Percentiles rank a stretch among this genome's conserved stretches.
Evolutionary conservation across 306 rosid species (phyloP).

Genomic region (Cucurbita ficifolia): DNA sequence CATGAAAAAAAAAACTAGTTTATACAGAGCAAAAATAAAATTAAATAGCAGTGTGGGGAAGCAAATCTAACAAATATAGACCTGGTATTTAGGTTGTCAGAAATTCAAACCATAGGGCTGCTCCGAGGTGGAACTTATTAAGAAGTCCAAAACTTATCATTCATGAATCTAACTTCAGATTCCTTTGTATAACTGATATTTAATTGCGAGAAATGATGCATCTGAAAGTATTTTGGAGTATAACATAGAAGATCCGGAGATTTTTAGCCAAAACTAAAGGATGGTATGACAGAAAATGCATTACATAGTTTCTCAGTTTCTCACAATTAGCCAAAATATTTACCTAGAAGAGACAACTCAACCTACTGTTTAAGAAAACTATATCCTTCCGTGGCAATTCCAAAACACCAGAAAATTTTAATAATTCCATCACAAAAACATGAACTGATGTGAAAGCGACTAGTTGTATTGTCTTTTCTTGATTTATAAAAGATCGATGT

Average conservation of each 20-base stretch:
- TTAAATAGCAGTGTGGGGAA: background rate
- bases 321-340: background rate
- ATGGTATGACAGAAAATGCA: background rate
- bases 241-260: background rate
- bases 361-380: background rate
- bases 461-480: background rate
- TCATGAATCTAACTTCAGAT: background rate
- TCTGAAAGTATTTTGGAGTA: background rate
- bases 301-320: background rate
- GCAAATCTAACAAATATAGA: background rate
- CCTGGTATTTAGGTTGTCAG: slow-evolving; percentile 65
- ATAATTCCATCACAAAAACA: background rate
- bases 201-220: background rate
- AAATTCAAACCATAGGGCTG: slow-evolving; percentile 44
- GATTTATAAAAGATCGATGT: background rate
- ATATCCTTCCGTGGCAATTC: background rate
- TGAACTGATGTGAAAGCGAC: background rate
- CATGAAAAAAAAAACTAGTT: background rate
- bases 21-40: background rate
- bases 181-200: background rate
- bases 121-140: slow-evolving; percentile 14
- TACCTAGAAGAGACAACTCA: background rate
- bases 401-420: background rate
- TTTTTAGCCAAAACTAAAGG: background rate
- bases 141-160: background rate